Conservation (phyloP, 2,329 filamentous ascomycete species). For the Dendryphion nanum region DNA sequence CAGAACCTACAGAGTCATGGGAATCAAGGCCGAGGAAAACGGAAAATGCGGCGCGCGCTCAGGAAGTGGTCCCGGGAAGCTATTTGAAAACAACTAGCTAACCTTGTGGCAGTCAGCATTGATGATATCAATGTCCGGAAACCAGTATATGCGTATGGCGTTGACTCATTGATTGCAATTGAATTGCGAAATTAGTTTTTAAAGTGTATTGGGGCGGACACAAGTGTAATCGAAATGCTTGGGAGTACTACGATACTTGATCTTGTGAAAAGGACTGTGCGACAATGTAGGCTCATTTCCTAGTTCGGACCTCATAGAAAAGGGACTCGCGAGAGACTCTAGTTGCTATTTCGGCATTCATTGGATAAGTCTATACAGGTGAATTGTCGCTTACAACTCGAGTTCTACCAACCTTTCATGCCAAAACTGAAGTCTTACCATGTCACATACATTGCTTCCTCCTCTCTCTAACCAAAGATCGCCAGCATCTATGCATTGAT, state of each 20-base stretch:
- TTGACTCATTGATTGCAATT: constrained; percentile 25
- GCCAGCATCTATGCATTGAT: no score
- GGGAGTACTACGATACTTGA: background rate
- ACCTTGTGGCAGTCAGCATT: background rate
- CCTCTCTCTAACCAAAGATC: no score
- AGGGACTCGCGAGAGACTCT: no score
- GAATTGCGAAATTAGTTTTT: constrained; percentile 24
- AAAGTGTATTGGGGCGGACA: constrained; percentile 9
- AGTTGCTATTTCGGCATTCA: no score
- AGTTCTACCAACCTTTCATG: no score
- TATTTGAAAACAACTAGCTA: background rate
- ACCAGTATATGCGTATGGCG: constrained; percentile 15
- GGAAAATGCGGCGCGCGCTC: background rate
- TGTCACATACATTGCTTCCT: no score
- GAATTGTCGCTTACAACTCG: no score
- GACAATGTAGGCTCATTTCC: no score
- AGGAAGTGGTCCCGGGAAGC: background rate
- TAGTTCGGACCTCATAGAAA: no score
- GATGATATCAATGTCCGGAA: constrained; percentile 13
- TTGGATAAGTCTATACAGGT: no score
- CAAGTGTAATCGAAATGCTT: constrained; percentile 22
- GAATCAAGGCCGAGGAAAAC: background rate
- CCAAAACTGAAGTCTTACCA: no score
- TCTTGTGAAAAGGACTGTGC: no score
- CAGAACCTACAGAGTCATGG: background rate